phyloP scores from a whole-genome alignment of 1,284 basidiomycete genomes.

The Ustilago sp. region DNA sequence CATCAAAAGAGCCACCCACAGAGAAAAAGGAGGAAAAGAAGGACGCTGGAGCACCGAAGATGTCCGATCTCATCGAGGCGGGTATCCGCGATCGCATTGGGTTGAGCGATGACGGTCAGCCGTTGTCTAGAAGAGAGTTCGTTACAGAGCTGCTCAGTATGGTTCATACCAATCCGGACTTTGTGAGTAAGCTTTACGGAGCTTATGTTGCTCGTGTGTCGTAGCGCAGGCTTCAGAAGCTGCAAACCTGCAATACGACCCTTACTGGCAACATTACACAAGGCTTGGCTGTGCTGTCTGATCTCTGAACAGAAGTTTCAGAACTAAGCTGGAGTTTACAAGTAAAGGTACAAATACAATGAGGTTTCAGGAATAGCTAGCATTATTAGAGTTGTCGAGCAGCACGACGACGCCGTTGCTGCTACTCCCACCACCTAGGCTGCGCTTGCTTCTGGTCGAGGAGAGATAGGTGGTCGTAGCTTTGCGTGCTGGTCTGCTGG shows the following conservation, averaged over 20 bases:
- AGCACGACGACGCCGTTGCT: neutral
- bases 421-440: neutral
- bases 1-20: constrained; percentile 4
- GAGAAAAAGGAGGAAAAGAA: constrained; percentile 6
- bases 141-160: constrained; percentile 77
- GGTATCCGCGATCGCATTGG: constrained; percentile 70
- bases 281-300: neutral
- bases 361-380: neutral
- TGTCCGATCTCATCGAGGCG: constrained; percentile 71
- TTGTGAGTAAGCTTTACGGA: constrained; percentile 57
- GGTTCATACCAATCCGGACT: constrained; percentile 72
- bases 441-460: neutral
- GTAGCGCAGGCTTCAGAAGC: neutral
- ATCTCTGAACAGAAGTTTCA: neutral
- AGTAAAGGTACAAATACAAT: neutral
- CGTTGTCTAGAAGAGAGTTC: constrained; percentile 75
- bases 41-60: constrained; percentile 62
- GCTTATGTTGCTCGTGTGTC: constrained; percentile 36
- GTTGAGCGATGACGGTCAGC: constrained; percentile 64
- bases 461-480: neutral
- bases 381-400: neutral
- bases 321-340: neutral
- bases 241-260: neutral
- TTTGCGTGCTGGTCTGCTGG: neutral
- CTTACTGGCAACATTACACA: neutral